Base-by-base conservation (phyloP, 2,329 filamentous ascomycete species). In the Alternaria alternata region DNA sequence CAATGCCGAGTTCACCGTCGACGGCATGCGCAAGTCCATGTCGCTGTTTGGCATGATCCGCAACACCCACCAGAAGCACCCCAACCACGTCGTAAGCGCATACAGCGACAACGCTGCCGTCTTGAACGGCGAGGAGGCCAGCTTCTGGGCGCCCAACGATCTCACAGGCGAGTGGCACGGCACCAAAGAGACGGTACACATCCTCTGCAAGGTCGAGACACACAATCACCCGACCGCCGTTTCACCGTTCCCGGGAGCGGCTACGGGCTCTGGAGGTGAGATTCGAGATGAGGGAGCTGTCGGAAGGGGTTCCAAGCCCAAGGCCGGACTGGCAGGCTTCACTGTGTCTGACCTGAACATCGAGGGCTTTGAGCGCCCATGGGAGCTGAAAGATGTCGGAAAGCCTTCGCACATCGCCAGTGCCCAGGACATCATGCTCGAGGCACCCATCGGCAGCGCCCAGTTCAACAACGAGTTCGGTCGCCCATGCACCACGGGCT, bases 51-150 rank as follows among this genome's bases (percentile, higher is more conserved):
- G 89, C 36, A 98, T 99, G 95, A 99, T 99, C 75, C 87, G 91
- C 68, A 96, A 97, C 78, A 99, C 95, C 1, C 93, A 99, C 81
- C 87, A 88, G 71, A 90, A 89, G 64, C 81, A 87, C 59, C 92
- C 93, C 0, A 84, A 91, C 54, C 90, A 89, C 75, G 96, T 94
- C n/a, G 87, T 98, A 43, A 97, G 93, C 36, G 95, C 95, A 7
- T 99, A 99, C 80, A 96, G 92, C 72, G 95, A 99, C 78, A 99
- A 99, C 76, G 95, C 95, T 26, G 95, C 95, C n/a, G 95, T 99
- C 1, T 81, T 96, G 57, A 83, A 92, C 70, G 92, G 92, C 36
- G 86, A 88, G 64, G 81, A 86, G 55, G 90, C 89, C 34, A 88
- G 86, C 65, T 91, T 91, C 75, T 98, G 94, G 94, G 91, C 93